Evolutionary conservation across 2,329 filamentous ascomycete species (phyloP).

Genomic region (Cadophora luteo-olivacea): DNA sequence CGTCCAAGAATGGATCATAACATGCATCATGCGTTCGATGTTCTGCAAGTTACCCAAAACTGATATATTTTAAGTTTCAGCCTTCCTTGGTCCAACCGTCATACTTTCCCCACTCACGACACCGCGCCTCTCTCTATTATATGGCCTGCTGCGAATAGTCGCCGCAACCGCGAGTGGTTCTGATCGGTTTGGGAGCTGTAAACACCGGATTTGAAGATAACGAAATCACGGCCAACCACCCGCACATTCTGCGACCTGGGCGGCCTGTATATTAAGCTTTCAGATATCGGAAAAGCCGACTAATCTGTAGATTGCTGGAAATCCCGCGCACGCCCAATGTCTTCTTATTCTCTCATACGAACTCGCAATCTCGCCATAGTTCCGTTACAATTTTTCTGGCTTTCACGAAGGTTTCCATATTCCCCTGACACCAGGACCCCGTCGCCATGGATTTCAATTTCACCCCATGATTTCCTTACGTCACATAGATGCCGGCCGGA

Average conservation of each 20-base stretch:
- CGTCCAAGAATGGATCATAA: neutral
- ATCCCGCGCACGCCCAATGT: neutral
- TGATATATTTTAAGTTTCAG: slow-evolving; percentile 2
- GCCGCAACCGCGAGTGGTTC: neutral
- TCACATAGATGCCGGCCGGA: neutral
- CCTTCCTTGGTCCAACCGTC: slow-evolving; percentile 2
- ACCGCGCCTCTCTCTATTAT: neutral
- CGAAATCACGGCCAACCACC: neutral
- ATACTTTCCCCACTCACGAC: neutral
- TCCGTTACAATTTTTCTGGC: neutral
- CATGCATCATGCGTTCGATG: neutral
- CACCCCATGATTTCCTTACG: neutral
- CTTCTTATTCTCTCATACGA: too few relatives aligned
- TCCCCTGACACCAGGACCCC: too few relatives aligned
- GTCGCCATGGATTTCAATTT: neutral
- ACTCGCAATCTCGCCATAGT: neutral
- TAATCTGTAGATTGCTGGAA: neutral
- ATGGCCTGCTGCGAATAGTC: neutral
- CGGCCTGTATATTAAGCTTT: neutral
- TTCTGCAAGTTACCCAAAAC: neutral
- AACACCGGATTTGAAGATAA: neutral
- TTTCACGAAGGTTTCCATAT: too few relatives aligned
- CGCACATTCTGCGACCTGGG: neutral
- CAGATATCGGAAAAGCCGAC: neutral
- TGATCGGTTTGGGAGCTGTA: too few relatives aligned